Conservation (phyloP, 306 rosid genomes). For the Gynostemma pentaphyllum region DNA sequence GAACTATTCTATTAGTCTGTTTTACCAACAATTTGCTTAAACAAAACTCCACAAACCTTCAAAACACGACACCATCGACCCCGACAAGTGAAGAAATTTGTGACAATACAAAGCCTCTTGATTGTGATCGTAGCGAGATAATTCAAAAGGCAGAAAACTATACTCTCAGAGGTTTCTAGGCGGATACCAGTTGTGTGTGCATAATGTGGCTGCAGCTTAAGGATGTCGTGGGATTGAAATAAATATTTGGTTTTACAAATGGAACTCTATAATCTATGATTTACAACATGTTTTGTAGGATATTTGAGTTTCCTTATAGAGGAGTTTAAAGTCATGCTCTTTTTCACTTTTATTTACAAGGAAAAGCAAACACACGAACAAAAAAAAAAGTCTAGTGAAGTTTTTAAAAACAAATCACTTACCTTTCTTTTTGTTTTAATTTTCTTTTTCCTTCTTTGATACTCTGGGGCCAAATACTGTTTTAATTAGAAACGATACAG, state of each 20-base stretch:
- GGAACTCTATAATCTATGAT: background rate
- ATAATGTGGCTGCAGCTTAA: background rate
- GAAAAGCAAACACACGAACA: too few relatives aligned
- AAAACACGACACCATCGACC: conserved; percentile 42
- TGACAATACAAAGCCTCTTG: conserved; percentile 36
- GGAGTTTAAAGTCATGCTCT: background rate
- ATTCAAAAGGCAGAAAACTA: conserved; percentile 38
- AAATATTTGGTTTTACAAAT: background rate
- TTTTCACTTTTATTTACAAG: too few relatives aligned
- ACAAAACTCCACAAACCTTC: conserved; percentile 42
- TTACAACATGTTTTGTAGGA: background rate
- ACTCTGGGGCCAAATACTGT: too few relatives aligned
- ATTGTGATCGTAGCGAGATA: conserved; percentile 30
- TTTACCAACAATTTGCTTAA: conserved; percentile 40
- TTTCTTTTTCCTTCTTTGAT: too few relatives aligned
- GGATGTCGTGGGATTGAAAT: background rate
- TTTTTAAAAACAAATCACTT: too few relatives aligned
- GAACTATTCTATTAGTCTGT: too few relatives aligned
- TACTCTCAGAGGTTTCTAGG: conserved; percentile 18
- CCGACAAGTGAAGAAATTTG: conserved; percentile 23
- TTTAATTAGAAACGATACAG: too few relatives aligned
- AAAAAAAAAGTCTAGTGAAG: too few relatives aligned
- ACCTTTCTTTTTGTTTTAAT: too few relatives aligned
- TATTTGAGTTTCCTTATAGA: background rate
- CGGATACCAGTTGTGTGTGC: conserved; percentile 41